Evolutionary conservation across 345 rosid species (phyloP), one percentile per base, ranked within the genome.

Genomic region (Litchi chinensis): DNA sequence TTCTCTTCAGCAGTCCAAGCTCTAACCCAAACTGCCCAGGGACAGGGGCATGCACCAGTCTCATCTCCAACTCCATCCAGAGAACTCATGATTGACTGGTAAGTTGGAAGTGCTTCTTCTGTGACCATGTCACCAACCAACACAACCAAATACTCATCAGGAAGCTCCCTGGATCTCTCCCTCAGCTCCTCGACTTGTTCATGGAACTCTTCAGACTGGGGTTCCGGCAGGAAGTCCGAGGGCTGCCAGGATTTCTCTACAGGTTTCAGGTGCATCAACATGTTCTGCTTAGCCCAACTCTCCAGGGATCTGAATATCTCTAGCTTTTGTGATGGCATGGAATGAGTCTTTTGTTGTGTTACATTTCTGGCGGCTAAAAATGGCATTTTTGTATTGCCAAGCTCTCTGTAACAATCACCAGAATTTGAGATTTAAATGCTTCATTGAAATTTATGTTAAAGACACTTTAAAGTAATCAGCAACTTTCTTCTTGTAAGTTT

Each of bases 1-100:
- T 83, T 83, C 71, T 83, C 87, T 64, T 86, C 89, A 43, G 87
- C 89, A 32, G 83, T 86, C 86, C 88, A 83, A 32, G 80, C 88
- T 71, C 88, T 79, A 0, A 78, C 79, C 88, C 85, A 86, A 16
- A 71, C 40, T 28, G 86, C 86, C 88, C 88, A 85, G 1, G 88
- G 26, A 15, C 60, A 74, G 37, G 19, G 84, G 77, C 85, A 83
- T 22, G 85, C 86, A 11, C 83, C 86, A 11, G 86, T 83, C 77
- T 85, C 88, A 68, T 85, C 88, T 62, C 83, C 10, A 65, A 83
- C 80, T 0, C 84, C 86, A 40, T 85, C 86, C 3, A 83, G 54
- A 21, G 86, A 81, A 72, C 81, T 86, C 26, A 86, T 52, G 75
- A 86, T 78, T 43, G 86, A 76, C 22, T 86, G 88, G 46, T 83